phyloP scores from a whole-genome alignment of 1,284 basidiomycete genomes.

The Bjerkandera adusta region DNA sequence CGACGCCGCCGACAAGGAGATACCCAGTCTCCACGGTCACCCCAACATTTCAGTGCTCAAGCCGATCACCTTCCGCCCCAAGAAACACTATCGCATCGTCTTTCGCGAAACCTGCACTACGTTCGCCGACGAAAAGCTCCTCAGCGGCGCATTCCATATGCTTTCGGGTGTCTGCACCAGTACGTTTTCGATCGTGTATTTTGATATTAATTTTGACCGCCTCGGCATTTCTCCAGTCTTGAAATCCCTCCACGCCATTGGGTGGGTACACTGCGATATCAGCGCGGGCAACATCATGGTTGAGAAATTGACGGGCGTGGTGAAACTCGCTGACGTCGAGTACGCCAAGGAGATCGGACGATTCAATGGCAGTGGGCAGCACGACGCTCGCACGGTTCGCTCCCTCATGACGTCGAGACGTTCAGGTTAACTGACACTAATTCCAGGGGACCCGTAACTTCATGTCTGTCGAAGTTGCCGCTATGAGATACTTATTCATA shows the following conservation, averaged over 20 bases:
- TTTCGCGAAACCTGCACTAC: slow-evolving; percentile 12
- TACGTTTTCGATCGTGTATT: slow-evolving; percentile 3
- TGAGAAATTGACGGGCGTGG: not conserved
- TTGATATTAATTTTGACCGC: not conserved
- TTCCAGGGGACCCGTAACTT: slow-evolving; percentile 5
- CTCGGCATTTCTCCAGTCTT: not conserved
- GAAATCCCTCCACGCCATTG: not conserved
- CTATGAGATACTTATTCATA: not conserved
- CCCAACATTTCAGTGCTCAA: not conserved
- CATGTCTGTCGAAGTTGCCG: slow-evolving; percentile 3
- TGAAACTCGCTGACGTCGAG: slow-evolving; percentile 4
- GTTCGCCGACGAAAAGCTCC: not conserved
- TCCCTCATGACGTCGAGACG: not conserved
- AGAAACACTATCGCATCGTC: slow-evolving; percentile 12
- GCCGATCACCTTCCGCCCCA: not conserved
- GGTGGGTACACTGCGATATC: slow-evolving; percentile 10
- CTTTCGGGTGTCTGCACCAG: not conserved
- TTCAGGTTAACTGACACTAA: not conserved
- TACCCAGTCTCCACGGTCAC: no score
- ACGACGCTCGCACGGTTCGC: not conserved
- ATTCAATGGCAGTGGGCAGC: not conserved
- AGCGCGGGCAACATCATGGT: slow-evolving; percentile 11
- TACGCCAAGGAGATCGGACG: slow-evolving; percentile 1
- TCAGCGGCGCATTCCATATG: not conserved
- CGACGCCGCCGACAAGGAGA: no score